Evolutionary conservation across 2,329 filamentous ascomycete species (phyloP).

Genomic region (Zasmidium citrigriseum): DNA sequence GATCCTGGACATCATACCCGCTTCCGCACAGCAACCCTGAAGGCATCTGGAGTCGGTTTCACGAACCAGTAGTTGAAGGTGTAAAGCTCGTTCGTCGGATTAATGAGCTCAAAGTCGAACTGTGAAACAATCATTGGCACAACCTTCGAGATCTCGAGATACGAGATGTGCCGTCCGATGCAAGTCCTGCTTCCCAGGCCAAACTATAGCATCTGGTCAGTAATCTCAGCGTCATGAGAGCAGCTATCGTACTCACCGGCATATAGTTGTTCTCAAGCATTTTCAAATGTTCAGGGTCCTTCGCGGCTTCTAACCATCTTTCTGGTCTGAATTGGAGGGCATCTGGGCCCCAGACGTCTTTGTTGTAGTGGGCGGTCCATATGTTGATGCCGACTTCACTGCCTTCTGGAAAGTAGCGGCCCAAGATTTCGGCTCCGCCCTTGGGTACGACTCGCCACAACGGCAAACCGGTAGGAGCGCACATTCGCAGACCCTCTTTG

Average conservation of each 20-base stretch:
- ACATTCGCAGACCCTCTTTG: conserved; percentile 29
- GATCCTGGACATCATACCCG: neutral
- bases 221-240: neutral
- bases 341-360: conserved; percentile 25
- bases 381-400: conserved; percentile 36
- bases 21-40: neutral
- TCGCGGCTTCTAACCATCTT: conserved; percentile 22
- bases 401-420: conserved; percentile 47
- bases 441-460: conserved; percentile 21
- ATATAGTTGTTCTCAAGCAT: conserved; percentile 30
- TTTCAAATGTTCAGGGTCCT: conserved; percentile 33
- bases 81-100: neutral
- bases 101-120: conserved; percentile 23
- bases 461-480: conserved; percentile 21
- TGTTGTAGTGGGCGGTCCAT: conserved; percentile 24
- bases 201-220: conserved; percentile 23
- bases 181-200: conserved; percentile 39
- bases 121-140: conserved; percentile 32
- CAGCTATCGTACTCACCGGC: neutral
- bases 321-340: conserved; percentile 22
- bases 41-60: neutral
- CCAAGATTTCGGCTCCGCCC: conserved; percentile 21
- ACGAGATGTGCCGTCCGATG: conserved; percentile 35
- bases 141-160: conserved; percentile 35
- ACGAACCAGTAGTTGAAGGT: neutral